phyloP scores from a whole-genome alignment of 2,329 filamentous ascomycete genomes.

The Gyromitra esculenta region DNA sequence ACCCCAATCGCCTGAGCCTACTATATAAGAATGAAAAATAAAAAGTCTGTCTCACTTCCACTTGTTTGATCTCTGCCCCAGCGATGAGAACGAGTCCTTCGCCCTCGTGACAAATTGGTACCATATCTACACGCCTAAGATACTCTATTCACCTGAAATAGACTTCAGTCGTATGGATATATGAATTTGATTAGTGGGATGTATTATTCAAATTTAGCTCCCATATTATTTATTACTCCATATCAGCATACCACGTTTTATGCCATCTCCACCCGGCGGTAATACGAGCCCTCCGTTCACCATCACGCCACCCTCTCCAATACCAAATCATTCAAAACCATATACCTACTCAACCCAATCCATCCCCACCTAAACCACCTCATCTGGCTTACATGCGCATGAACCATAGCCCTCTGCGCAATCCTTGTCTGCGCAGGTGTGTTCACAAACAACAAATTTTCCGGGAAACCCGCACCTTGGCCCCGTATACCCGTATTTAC shows the following conservation, averaged over 20 bases:
- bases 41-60: too few species aligned
- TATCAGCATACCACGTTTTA: too few species aligned
- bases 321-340: slow-evolving; percentile 90
- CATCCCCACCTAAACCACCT: slow-evolving; percentile 97
- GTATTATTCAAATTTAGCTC: neutral
- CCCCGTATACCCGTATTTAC: neutral
- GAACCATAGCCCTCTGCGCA: slow-evolving; percentile 87
- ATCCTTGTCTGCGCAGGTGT: slow-evolving; percentile 70
- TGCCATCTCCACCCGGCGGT: neutral
- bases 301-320: slow-evolving; percentile 64
- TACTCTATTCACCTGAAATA: too few species aligned
- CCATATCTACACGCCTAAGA: too few species aligned
- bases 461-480: slow-evolving; percentile 57
- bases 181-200: neutral
- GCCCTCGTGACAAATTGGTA: too few species aligned
- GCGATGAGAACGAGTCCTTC: too few species aligned
- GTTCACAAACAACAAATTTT: slow-evolving; percentile 76
- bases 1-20: too few species aligned
- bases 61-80: too few species aligned
- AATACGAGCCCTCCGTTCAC: neutral
- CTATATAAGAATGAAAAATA: too few species aligned
- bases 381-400: slow-evolving; percentile 95
- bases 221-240: neutral
- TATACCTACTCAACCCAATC: slow-evolving; percentile 90
- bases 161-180: too few species aligned